Percentiles rank a stretch among this genome's conserved stretches.
Conservation (phyloP, 2,329 filamentous ascomycete species). For the Verticillium dahliae region DNA sequence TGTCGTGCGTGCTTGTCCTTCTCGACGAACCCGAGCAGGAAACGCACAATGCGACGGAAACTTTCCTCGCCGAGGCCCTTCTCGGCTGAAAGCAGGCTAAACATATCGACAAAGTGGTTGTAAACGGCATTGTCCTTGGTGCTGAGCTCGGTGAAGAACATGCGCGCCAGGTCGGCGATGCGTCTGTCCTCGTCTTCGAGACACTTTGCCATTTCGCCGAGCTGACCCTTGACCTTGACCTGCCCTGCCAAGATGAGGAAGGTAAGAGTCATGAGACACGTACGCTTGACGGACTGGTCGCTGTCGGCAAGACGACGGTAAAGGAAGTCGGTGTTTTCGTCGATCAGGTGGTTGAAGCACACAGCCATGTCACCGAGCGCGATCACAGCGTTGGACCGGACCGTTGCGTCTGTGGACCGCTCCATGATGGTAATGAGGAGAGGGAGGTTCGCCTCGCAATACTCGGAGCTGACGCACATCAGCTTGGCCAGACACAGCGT, state of each 20-base stretch:
- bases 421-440: constrained; percentile 98
- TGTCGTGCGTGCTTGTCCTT: constrained; percentile 99
- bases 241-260: constrained; percentile 96
- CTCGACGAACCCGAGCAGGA: constrained; percentile 91
- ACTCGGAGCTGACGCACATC: constrained; percentile 96
- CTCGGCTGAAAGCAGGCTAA: constrained; percentile 82
- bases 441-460: constrained; percentile 87
- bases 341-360: constrained; percentile 98
- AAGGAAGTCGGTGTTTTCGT: constrained; percentile 97
- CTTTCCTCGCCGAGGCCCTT: constrained; percentile 75
- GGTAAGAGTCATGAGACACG: constrained; percentile 95
- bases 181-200: constrained; percentile 92
- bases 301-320: constrained; percentile 88
- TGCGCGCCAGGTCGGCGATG: constrained; percentile 86
- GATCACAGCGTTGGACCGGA: constrained; percentile 93
- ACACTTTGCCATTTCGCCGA: constrained; percentile 99
- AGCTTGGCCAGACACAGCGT: constrained; percentile 94
- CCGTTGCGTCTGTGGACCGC: constrained; percentile 83
- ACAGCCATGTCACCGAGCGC: constrained; percentile 98
- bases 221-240: constrained; percentile 97
- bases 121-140: constrained; percentile 99
- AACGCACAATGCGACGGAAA: constrained; percentile 81
- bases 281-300: constrained; percentile 88
- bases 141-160: constrained; percentile 98
- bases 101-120: constrained; percentile 99